Conservation (phyloP, 108 stramenopile genomes). For the Parmales sp. region DNA sequence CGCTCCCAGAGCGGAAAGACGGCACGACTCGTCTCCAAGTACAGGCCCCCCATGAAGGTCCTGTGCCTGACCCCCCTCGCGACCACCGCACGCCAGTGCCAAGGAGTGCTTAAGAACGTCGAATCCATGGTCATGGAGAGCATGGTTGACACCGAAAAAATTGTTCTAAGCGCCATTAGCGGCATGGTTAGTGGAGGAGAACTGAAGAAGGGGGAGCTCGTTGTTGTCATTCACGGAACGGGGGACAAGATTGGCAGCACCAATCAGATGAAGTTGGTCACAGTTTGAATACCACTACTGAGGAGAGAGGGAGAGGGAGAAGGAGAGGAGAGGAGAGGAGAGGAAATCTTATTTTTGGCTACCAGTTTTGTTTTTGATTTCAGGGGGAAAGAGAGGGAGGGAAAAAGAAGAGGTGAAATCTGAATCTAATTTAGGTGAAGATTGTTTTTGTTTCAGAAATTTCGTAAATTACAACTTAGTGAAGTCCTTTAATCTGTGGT, state of each 20-base stretch:
- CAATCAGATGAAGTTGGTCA: background rate
- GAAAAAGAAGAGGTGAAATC: background rate
- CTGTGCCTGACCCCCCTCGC: conserved; percentile 39
- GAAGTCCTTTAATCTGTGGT: background rate
- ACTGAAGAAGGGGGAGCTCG: background rate
- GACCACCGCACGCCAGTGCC: conserved; percentile 40
- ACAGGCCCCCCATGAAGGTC: conserved; percentile 43
- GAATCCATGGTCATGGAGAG: background rate
- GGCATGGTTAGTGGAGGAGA: background rate
- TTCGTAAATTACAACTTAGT: background rate
- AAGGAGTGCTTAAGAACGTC: background rate
- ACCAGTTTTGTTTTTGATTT: too few relatives aligned
- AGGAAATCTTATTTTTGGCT: too few relatives aligned
- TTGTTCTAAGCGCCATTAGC: background rate
- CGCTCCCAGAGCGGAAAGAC: conserved; percentile 77
- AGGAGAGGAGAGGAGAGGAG: background rate
- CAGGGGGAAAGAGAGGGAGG: background rate
- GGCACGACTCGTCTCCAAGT: conserved; percentile 50
- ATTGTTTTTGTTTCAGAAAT: background rate
- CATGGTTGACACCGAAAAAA: background rate
- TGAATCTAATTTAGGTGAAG: background rate
- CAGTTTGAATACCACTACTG: background rate
- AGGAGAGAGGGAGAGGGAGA: background rate
- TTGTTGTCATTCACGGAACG: background rate
- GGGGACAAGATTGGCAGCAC: background rate